Evolutionary conservation across 495 filamentous ascomycete species (phyloP).

Genomic region (Aspergillus affinis): DNA sequence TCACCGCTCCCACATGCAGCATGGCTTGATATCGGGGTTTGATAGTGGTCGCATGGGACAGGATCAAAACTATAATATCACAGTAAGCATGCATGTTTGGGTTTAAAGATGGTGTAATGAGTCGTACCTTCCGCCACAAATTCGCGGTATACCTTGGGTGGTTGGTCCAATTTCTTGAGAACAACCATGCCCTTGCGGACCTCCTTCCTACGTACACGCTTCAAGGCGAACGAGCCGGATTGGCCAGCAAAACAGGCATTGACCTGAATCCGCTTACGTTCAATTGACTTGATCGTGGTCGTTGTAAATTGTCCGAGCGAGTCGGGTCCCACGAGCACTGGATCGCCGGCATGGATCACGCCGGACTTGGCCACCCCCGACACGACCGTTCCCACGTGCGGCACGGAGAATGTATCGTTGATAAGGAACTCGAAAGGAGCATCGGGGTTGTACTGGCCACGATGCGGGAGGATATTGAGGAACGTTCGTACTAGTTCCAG

Average conservation of each 20-base stretch:
- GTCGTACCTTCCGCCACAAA: constrained; percentile 84
- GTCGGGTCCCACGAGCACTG: constrained; percentile 87
- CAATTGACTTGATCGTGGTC: constrained; percentile 88
- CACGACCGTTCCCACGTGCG: constrained; percentile 94
- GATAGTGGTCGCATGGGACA: constrained; percentile 97
- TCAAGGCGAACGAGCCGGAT: constrained; percentile 87
- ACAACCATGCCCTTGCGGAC: constrained; percentile 99
- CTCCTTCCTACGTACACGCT: constrained; percentile 83
- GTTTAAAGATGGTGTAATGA: neutral
- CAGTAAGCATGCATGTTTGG: neutral
- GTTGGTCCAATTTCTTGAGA: constrained; percentile 73
- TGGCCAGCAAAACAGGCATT: constrained; percentile 89
- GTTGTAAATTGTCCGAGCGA: constrained; percentile 87
- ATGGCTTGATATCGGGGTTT: constrained; percentile 98
- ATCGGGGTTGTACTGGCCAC: constrained; percentile 86
- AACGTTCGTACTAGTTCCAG: constrained; percentile 82
- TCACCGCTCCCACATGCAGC: constrained; percentile 94
- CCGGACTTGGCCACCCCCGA: constrained; percentile 84
- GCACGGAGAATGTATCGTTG: constrained; percentile 98
- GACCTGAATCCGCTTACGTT: constrained; percentile 89
- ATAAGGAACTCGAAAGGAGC: constrained; percentile 93
- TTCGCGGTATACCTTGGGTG: constrained; percentile 80
- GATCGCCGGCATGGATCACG: constrained; percentile 87
- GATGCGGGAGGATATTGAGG: constrained; percentile 91
- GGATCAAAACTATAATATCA: constrained; percentile 69